phyloP scores from a whole-genome alignment of 768 basidiomycete species.

The Candolleomyces eurysporus region DNA sequence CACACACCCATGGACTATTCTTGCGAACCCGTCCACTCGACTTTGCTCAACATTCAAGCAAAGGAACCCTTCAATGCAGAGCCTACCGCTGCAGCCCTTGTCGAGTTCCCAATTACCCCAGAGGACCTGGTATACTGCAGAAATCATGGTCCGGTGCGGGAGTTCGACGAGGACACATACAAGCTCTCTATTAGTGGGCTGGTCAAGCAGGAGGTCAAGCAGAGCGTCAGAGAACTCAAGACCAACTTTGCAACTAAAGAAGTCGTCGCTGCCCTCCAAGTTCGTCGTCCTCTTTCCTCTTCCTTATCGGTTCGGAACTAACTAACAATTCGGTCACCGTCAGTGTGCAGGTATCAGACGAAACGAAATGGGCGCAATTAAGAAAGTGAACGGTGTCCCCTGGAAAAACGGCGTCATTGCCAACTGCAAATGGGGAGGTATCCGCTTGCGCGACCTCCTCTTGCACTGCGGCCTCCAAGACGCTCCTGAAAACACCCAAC shows the following conservation, averaged over 20 bases:
- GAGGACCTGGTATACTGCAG: constrained; percentile 66
- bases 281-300: constrained; percentile 20
- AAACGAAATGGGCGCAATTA: constrained; percentile 59
- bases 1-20: constrained; percentile 42
- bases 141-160: constrained; percentile 63
- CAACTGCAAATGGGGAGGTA: constrained; percentile 68
- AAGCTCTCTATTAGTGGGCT: constrained; percentile 36
- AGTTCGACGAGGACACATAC: constrained; percentile 47
- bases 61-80: constrained; percentile 69
- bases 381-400: constrained; percentile 55
- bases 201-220: constrained; percentile 26
- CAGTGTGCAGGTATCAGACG: constrained; percentile 70
- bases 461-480: constrained; percentile 36
- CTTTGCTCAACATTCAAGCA: constrained; percentile 42
- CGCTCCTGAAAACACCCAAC: constrained; percentile 18
- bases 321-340: background rate
- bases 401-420: constrained; percentile 72
- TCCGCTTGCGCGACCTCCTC: constrained; percentile 56
- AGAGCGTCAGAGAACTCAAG: constrained; percentile 41
- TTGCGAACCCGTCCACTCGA: constrained; percentile 48
- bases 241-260: constrained; percentile 35
- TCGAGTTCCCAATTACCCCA: constrained; percentile 61
- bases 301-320: background rate
- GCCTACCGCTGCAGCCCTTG: constrained; percentile 51
- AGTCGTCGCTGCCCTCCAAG: constrained; percentile 58